Base-by-base conservation (phyloP, 495 filamentous ascomycete species). In the Aspergillus mulundensis region DNA sequence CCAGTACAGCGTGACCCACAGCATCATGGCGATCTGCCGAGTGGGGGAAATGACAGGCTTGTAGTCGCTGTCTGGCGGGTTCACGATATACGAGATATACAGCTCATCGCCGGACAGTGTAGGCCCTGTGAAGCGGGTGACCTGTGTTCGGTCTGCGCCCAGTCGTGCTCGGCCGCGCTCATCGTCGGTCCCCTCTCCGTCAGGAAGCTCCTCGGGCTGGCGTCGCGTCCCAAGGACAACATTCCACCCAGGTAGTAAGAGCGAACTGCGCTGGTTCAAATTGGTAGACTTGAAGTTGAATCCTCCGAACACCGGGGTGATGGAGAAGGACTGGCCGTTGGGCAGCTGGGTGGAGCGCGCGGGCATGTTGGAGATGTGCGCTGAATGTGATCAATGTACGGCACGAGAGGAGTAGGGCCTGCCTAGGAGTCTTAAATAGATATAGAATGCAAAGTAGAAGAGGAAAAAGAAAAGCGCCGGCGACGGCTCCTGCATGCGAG, bases 1-100 rank as follows among this genome's bases (percentile, higher is more conserved):
- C 95, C 95, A 97, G 70, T 87, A 95, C 30, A 97, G 72, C 1
- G 89, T 91, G 24, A 89, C 84, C 91, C 93, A 98, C 7, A 97
- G 81, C 89, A 96, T 93, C 89, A 95, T 88, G 54, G 92, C 92
- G 54, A 95, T 86, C 70, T 91, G 88, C 30, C 91, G 77, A 0
- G 90, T 91, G 0, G 88, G 90, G 44, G 90, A 95, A 23, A 71
- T 82, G 11, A 83, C 79, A 0, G 90, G 84, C 60, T 89, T 89
- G 78, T 86, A 95, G 44, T 95, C 89, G 61, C 67, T 81, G 61
- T 76, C 87, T 45, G 86, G 87, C 0, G 91, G 90, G 58, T 84
- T 91, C 45, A 89, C 92, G 60, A 95, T 93, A 55, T 88, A 91
- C 16, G 89, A 94, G 56, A 97, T 90, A 74, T 90, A 96, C 39